phyloP scores from a whole-genome alignment of 441 rosid species.

The Jatropha multifida region DNA sequence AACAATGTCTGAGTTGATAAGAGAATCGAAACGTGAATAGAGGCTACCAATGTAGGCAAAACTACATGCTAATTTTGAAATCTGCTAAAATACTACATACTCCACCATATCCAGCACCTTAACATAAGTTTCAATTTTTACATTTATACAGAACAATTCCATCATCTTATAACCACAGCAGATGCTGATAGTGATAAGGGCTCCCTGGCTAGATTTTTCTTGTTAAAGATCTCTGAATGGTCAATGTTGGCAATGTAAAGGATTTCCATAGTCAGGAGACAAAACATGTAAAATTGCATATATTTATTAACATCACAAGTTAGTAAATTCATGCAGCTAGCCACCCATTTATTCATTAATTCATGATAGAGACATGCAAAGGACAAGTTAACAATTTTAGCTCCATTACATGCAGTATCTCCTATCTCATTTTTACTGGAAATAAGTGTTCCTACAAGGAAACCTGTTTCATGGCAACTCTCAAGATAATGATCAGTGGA shows the following conservation, averaged over 20 bases:
- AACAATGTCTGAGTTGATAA: background rate
- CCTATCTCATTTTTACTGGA: background rate
- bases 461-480: background rate
- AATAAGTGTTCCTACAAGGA: background rate
- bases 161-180: background rate
- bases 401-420: background rate
- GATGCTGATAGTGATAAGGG: background rate
- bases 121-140: background rate
- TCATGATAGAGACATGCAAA: too few species aligned
- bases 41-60: background rate
- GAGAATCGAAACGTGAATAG: constrained; percentile 1
- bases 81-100: background rate
- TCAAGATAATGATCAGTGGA: background rate
- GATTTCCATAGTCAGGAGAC: too few species aligned
- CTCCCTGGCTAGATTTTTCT: background rate
- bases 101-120: background rate
- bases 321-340: background rate
- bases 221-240: background rate
- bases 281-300: too few species aligned
- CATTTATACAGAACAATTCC: background rate
- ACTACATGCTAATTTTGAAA: background rate
- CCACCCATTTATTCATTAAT: too few species aligned
- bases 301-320: too few species aligned
- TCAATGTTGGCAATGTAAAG: background rate
- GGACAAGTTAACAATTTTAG: too few species aligned